Percentiles rank a stretch among this genome's conserved stretches.
These are phyloP conservation scores for Erodium maritimum DNA, from an alignment of 345 rosid genomes.

Conservation along the genomic window DNA sequence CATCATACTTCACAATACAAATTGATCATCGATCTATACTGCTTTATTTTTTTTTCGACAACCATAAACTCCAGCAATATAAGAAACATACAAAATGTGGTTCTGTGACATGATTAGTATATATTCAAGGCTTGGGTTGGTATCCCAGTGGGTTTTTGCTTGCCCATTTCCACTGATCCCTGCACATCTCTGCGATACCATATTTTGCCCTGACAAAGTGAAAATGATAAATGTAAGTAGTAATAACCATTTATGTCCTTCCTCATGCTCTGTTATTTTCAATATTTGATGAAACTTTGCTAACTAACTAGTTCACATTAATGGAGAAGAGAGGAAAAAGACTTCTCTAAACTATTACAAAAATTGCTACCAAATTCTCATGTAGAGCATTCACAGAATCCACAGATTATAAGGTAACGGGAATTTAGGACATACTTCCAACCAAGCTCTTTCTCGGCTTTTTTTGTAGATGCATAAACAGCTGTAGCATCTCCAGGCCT, in stretches of 20 bases:
- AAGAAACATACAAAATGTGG: background rate
- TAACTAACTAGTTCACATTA: background rate
- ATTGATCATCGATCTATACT: background rate
- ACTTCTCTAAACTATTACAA: background rate
- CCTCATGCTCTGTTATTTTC: background rate
- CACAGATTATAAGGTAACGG: conserved; percentile 1
- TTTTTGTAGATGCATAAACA: conserved; percentile 68
- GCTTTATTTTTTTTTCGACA: background rate
- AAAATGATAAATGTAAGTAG: background rate
- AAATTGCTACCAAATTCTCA: background rate
- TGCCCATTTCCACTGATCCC: conserved; percentile 97
- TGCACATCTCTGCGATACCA: conserved; percentile 85
- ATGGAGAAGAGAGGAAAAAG: background rate
- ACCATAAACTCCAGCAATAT: background rate
- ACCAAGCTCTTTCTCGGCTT: conserved; percentile 72
- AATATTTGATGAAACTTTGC: background rate
- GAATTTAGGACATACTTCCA: conserved; percentile 57
- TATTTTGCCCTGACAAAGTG: conserved; percentile 58
- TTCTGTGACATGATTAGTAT: background rate
- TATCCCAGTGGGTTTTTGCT: conserved; percentile 80
- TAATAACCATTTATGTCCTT: background rate
- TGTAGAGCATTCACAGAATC: background rate
- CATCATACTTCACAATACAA: background rate
- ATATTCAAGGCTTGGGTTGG: conserved; percentile 39
- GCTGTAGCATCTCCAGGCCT: conserved; percentile 90